phyloP scores from a whole-genome alignment of 1,139 yeast genomes.

The Pichia sp. region DNA sequence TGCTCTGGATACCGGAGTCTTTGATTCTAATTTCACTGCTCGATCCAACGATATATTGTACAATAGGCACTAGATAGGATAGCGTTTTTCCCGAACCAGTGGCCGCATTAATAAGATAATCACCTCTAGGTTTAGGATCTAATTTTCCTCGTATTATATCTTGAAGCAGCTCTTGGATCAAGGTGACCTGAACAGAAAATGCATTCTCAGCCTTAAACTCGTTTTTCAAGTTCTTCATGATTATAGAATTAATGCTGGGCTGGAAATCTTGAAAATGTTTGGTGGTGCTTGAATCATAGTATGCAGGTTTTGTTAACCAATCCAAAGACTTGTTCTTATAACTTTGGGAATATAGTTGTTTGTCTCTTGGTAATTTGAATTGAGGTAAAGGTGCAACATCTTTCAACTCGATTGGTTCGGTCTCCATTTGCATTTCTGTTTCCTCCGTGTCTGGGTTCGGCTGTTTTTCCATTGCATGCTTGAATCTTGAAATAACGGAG shows the following conservation, averaged over 20 bases:
- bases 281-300: slow-evolving; percentile 42
- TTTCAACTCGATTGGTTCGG: slow-evolving; percentile 31
- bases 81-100: slow-evolving; percentile 97
- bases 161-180: slow-evolving; percentile 51
- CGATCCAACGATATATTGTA: slow-evolving; percentile 52
- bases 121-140: slow-evolving; percentile 64
- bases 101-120: slow-evolving; percentile 83
- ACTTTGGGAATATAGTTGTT: slow-evolving; percentile 36
- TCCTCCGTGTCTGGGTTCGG: slow-evolving; percentile 3
- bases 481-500: slow-evolving; percentile 41
- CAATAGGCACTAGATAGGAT: slow-evolving; percentile 80
- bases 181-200: slow-evolving; percentile 74
- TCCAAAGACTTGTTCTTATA: slow-evolving; percentile 43
- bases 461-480: slow-evolving; percentile 32
- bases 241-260: slow-evolving; percentile 35
- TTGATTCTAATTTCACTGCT: slow-evolving; percentile 45
- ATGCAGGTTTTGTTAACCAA: slow-evolving; percentile 68
- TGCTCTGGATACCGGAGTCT: slow-evolving; percentile 63
- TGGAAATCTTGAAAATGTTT: slow-evolving; percentile 41
- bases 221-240: slow-evolving; percentile 43
- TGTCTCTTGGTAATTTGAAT: slow-evolving; percentile 59
- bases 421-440: slow-evolving; percentile 25
- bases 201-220: slow-evolving; percentile 49
- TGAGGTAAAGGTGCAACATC: slow-evolving; percentile 81
- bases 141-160: slow-evolving; percentile 44